Percentiles rank a stretch among this genome's conserved stretches.
Evolutionary conservation across 331 rosid species (phyloP).

Genomic region (Quercus tomentella): DNA sequence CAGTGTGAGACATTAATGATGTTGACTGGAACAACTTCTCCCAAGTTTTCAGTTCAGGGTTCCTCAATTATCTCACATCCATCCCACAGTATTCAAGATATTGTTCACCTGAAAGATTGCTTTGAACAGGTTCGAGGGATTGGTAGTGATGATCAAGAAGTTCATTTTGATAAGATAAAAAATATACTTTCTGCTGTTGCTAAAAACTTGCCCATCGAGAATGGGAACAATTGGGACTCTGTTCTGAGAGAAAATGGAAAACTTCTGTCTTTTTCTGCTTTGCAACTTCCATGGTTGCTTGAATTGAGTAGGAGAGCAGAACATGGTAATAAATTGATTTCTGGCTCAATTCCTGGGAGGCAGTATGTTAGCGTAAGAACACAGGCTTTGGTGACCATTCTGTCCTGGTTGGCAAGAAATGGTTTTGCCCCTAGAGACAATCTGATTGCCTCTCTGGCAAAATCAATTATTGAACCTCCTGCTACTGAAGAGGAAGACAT

Average conservation of each 20-base stretch:
- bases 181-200: constrained; percentile 54
- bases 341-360: constrained; percentile 39
- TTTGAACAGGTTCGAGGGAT: constrained; percentile 37
- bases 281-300: constrained; percentile 89
- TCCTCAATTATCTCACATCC: constrained; percentile 46
- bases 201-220: constrained; percentile 60
- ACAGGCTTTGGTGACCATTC: constrained; percentile 72
- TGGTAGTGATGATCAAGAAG: constrained; percentile 49
- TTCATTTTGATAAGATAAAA: constrained; percentile 43
- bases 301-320: constrained; percentile 63
- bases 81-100: constrained; percentile 40
- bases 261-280: constrained; percentile 69
- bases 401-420: constrained; percentile 93
- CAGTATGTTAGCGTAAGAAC: constrained; percentile 47
- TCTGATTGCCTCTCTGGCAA: constrained; percentile 73
- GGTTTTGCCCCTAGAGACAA: constrained; percentile 84
- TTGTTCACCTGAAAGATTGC: constrained; percentile 37
- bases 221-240: constrained; percentile 62
- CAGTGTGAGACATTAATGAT: constrained; percentile 70
- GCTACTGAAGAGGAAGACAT: constrained; percentile 73
- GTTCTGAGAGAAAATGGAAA: constrained; percentile 80
- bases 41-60: constrained; percentile 50
- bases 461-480: constrained; percentile 72
- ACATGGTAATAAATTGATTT: constrained; percentile 28
- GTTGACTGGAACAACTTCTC: constrained; percentile 50